A percentile compares a stretch with the other conserved stretches of the same genome.
These are phyloP conservation scores for Rhizopogon rudus DNA, from an alignment of 768 basidiomycete genomes.

Conservation along the genomic window DNA sequence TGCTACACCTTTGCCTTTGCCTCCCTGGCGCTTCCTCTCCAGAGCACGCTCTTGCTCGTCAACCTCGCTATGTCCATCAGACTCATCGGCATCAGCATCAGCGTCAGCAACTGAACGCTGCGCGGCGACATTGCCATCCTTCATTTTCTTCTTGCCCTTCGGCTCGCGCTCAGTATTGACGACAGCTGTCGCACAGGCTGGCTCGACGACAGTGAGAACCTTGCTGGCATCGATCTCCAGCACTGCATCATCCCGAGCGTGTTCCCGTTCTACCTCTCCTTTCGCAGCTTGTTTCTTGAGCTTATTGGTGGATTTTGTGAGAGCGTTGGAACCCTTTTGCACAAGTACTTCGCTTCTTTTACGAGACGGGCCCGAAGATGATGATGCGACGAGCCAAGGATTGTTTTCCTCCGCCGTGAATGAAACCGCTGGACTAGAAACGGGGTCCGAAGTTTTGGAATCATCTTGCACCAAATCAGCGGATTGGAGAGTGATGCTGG, in stretches of 20 bases:
- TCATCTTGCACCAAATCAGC: constrained; percentile 40
- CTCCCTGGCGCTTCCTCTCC: constrained; percentile 40
- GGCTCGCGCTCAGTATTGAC: constrained; percentile 2
- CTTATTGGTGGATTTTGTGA: constrained; percentile 67
- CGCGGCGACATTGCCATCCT: neutral
- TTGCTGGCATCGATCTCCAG: constrained; percentile 61
- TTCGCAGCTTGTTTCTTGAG: constrained; percentile 64
- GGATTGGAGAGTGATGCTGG: constrained; percentile 66
- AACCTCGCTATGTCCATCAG: constrained; percentile 59
- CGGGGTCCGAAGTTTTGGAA: constrained; percentile 5
- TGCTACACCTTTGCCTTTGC: constrained; percentile 34
- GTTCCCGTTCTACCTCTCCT: constrained; percentile 50
- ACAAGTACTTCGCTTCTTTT: constrained; percentile 74
- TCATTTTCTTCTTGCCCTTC: constrained; percentile 14
- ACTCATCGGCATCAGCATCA: constrained; percentile 35
- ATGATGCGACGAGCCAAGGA: constrained; percentile 68
- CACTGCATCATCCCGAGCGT: constrained; percentile 64
- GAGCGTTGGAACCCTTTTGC: constrained; percentile 55
- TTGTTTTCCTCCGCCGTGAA: constrained; percentile 37
- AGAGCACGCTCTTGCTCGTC: constrained; percentile 60
- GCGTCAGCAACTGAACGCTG: neutral
- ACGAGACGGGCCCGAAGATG: constrained; percentile 45
- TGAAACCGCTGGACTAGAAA: constrained; percentile 13
- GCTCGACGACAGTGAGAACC: constrained; percentile 15
- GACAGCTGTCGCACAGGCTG: neutral